Evolutionary conservation across 306 rosid species (phyloP).

Genomic region (Inga oerstediana): DNA sequence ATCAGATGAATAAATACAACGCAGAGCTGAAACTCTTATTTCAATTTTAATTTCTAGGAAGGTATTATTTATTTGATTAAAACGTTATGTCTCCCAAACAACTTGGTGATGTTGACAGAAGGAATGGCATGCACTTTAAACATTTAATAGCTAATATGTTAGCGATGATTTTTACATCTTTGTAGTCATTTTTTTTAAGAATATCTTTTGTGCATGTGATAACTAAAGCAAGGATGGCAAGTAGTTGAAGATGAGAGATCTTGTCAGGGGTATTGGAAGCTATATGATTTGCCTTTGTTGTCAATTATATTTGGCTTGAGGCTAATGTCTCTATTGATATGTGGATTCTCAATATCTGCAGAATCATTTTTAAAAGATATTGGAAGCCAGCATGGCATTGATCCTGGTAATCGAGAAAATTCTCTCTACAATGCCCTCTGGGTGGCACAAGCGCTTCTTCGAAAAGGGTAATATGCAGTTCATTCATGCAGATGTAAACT

Average conservation of each 20-base stretch:
- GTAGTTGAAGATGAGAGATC: not conserved
- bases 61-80: not conserved
- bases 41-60: not conserved
- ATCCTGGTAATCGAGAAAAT: constrained; percentile 78
- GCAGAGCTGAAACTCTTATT: too few relatives aligned
- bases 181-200: not conserved
- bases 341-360: constrained; percentile 42
- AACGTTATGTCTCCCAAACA: not conserved
- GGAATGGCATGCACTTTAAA: not conserved
- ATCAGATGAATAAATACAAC: too few relatives aligned
- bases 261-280: not conserved
- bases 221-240: not conserved
- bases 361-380: constrained; percentile 69
- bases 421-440: constrained; percentile 89
- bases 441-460: constrained; percentile 92
- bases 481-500: not conserved
- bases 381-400: constrained; percentile 80
- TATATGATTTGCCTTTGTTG: not conserved
- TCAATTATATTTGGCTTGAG: not conserved
- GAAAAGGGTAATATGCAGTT: constrained; percentile 69
- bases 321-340: not conserved
- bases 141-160: not conserved
- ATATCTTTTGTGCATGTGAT: not conserved
- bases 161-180: not conserved
- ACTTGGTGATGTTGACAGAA: not conserved